These are phyloP conservation scores for Helotiales sp. DNA, from an alignment of 2,329 filamentous ascomycete genomes.

Conservation along the genomic window DNA sequence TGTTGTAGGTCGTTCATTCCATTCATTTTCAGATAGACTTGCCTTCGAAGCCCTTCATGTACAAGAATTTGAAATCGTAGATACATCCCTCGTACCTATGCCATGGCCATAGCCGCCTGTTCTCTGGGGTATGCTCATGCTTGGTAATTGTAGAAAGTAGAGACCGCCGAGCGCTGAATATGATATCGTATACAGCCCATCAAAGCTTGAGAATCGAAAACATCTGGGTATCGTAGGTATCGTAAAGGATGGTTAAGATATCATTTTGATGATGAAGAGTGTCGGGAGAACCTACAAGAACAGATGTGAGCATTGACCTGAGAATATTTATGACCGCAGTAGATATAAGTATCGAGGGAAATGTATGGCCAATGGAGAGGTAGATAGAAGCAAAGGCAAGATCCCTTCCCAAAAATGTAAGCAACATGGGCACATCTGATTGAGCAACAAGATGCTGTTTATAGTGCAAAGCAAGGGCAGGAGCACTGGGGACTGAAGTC, in stretches of 20 bases:
- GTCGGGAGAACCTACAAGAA: slow-evolving; percentile 6
- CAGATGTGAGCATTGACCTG: background rate
- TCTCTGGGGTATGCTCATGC: background rate
- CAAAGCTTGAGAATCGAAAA: background rate
- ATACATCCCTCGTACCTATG: background rate
- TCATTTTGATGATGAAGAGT: slow-evolving; percentile 7
- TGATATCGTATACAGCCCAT: background rate
- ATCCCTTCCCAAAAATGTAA: no score
- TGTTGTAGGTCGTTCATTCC: background rate
- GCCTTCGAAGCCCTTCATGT: background rate
- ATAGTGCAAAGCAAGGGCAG: background rate
- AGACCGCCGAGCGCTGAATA: background rate
- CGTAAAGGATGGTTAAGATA: background rate
- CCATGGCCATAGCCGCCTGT: background rate
- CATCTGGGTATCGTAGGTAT: background rate
- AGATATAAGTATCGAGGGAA: background rate
- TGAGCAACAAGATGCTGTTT: background rate
- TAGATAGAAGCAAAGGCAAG: no score
- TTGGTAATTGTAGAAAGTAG: background rate
- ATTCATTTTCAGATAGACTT: background rate
- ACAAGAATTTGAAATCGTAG: background rate
- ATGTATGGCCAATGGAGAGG: background rate
- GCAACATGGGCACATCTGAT: no score
- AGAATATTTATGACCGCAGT: background rate
- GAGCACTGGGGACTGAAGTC: background rate